A percentile compares a stretch with the other conserved stretches of the same genome.
Evolutionary conservation across 306 rosid genomes (phyloP).

Genomic region (Begonia masoniana): DNA sequence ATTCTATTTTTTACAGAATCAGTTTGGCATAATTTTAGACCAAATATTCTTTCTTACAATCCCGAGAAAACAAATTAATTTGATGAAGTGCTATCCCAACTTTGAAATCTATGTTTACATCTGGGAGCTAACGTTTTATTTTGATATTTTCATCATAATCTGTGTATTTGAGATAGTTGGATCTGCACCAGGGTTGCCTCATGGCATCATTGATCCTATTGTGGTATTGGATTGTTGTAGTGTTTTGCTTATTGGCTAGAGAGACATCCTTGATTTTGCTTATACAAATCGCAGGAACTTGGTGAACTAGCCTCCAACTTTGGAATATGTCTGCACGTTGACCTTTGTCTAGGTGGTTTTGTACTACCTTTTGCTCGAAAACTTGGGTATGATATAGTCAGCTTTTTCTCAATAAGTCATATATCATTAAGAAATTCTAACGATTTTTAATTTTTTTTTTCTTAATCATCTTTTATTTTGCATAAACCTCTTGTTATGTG

Average conservation of each 20-base stretch:
- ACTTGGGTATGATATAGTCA: constrained; percentile 60
- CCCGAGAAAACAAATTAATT: not conserved
- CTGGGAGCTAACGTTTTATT: constrained; percentile 10
- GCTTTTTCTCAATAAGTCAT: constrained; percentile 4
- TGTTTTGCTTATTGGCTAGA: too few relatives aligned
- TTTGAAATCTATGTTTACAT: constrained; percentile 13
- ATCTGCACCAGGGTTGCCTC: constrained; percentile 96
- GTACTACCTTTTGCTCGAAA: constrained; percentile 83
- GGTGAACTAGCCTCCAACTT: constrained; percentile 71
- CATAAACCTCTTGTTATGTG: too few relatives aligned
- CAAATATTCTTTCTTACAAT: too few relatives aligned
- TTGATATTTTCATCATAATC: constrained; percentile 4
- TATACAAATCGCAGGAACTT: constrained; percentile 53
- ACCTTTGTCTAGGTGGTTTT: constrained; percentile 93
- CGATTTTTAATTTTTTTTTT: too few relatives aligned
- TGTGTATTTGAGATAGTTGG: constrained; percentile 75
- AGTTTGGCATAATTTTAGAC: too few relatives aligned
- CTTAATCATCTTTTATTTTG: not conserved
- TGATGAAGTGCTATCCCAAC: constrained; percentile 11
- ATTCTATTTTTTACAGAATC: not conserved
- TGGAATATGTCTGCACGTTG: constrained; percentile 84
- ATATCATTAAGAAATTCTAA: constrained; percentile 1
- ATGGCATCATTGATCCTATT: constrained; percentile 91
- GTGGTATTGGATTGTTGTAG: constrained; percentile 34
- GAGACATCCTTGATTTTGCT: not conserved